A percentile compares a stretch with the other conserved stretches of the same genome.
phyloP scores from a whole-genome alignment of 768 basidiomycete species.

The Lactarius quietus region DNA sequence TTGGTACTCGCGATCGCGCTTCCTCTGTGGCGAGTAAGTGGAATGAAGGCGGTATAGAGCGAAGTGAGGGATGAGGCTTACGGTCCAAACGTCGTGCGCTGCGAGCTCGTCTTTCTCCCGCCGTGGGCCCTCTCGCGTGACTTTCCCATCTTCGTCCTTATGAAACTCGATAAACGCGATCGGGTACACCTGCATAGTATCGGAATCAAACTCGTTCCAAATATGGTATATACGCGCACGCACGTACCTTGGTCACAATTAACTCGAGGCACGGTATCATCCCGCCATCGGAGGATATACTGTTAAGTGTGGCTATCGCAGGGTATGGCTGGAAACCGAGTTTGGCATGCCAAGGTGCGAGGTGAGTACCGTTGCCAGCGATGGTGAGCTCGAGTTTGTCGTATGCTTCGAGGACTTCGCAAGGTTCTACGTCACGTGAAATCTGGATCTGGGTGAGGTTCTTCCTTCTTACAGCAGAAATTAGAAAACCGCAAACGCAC shows the following conservation, averaged over 20 bases:
- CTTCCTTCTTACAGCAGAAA: constrained; percentile 40
- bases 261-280: constrained; percentile 70
- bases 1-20: constrained; percentile 53
- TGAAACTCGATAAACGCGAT: constrained; percentile 76
- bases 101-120: constrained; percentile 65
- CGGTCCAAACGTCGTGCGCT: constrained; percentile 67
- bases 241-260: constrained; percentile 57
- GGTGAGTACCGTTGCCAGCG: constrained; percentile 79
- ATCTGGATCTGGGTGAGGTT: constrained; percentile 40
- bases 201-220: constrained; percentile 5
- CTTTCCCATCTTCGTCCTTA: constrained; percentile 47
- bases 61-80: constrained; percentile 32
- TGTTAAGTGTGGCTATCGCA: constrained; percentile 72
- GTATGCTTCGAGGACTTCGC: constrained; percentile 80
- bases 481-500: constrained; percentile 39
- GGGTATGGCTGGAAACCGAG: constrained; percentile 71
- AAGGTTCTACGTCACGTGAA: constrained; percentile 54
- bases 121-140: constrained; percentile 56
- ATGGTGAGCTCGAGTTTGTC: constrained; percentile 61
- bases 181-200: constrained; percentile 52
- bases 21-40: constrained; percentile 40
- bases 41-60: not conserved
- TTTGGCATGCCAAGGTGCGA: constrained; percentile 85
- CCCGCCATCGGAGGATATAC: constrained; percentile 81
- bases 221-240: not conserved